phyloP scores from a whole-genome alignment of 2,329 filamentous ascomycete genomes.

The Fusarium sublunatum region DNA sequence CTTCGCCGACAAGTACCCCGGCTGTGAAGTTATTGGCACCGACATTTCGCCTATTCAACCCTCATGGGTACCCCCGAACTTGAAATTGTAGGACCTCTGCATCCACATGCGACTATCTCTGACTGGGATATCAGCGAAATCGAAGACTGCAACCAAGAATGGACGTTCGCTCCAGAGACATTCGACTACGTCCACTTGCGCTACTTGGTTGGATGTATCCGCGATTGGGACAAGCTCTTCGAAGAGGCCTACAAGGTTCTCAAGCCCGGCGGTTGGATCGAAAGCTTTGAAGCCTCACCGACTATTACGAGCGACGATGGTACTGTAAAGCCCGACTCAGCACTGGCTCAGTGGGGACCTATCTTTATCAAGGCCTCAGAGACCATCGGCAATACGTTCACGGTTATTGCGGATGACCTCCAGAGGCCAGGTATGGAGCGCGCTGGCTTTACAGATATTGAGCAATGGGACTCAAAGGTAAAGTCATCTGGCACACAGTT shows the following conservation, averaged over 20 bases:
- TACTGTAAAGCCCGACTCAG: constrained; percentile 27
- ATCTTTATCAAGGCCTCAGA: constrained; percentile 34
- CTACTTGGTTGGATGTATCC: constrained; percentile 33
- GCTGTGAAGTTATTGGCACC: constrained; percentile 32
- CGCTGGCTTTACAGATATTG: constrained; percentile 30
- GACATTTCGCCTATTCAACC: constrained; percentile 37
- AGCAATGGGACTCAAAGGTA: constrained; percentile 35
- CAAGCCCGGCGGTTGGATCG: constrained; percentile 32
- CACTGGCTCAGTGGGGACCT: constrained; percentile 24
- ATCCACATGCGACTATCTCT: not conserved
- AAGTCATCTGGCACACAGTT: rapidly evolving
- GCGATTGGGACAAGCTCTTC: constrained; percentile 22
- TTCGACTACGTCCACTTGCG: constrained; percentile 39
- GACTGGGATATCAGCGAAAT: constrained; percentile 15
- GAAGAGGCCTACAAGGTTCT: constrained; percentile 22
- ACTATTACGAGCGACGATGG: constrained; percentile 27
- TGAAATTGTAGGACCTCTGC: constrained; percentile 20
- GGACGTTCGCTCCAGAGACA: constrained; percentile 26
- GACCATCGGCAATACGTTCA: constrained; percentile 33
- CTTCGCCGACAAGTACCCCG: constrained; percentile 34
- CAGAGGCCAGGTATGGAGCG: constrained; percentile 20
- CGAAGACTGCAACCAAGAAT: constrained; percentile 37
- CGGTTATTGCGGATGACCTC: constrained; percentile 26
- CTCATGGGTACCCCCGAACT: constrained; percentile 31
- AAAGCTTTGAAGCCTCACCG: constrained; percentile 29